Conservation (phyloP, 2,329 filamentous ascomycete genomes). For the Neonectria neomacrospora region DNA sequence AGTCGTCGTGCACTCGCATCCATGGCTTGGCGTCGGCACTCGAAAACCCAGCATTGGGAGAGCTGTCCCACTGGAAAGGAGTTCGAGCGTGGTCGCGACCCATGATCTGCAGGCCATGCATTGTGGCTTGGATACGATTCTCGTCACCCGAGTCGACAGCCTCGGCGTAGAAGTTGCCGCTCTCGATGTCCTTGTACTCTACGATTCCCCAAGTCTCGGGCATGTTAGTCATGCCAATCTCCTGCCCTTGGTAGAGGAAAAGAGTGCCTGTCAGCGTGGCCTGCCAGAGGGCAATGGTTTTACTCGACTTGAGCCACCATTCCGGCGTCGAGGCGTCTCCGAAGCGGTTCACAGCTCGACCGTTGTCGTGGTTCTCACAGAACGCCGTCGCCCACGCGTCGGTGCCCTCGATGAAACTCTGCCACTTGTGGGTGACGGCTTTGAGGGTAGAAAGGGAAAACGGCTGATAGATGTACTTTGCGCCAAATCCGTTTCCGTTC, state of each 20-base stretch:
- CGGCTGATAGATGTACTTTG: slow-evolving; percentile 62
- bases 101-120: slow-evolving; percentile 65
- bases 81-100: slow-evolving; percentile 72
- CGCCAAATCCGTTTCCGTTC: slow-evolving; percentile 57
- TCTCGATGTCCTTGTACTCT: slow-evolving; percentile 66
- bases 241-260: slow-evolving; percentile 70
- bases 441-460: slow-evolving; percentile 60
- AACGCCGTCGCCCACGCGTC: slow-evolving; percentile 70
- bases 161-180: slow-evolving; percentile 62
- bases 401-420: slow-evolving; percentile 59
- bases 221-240: slow-evolving; percentile 70
- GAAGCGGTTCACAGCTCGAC: slow-evolving; percentile 66
- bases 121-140: slow-evolving; percentile 56
- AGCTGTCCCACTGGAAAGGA: slow-evolving; percentile 73
- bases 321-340: slow-evolving; percentile 57
- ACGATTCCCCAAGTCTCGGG: slow-evolving; percentile 61
- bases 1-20: slow-evolving; percentile 75
- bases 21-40: slow-evolving; percentile 61
- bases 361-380: slow-evolving; percentile 73
- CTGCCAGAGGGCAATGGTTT: slow-evolving; percentile 64
- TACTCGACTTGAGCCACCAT: slow-evolving; percentile 58
- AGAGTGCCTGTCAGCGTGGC: slow-evolving; percentile 63
- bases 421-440: slow-evolving; percentile 57
- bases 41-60: slow-evolving; percentile 71
- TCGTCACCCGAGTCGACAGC: slow-evolving; percentile 51